These are phyloP conservation scores for Gremmenia infestans DNA, from an alignment of 2,329 filamentous ascomycete genomes.

Conservation along the genomic window DNA sequence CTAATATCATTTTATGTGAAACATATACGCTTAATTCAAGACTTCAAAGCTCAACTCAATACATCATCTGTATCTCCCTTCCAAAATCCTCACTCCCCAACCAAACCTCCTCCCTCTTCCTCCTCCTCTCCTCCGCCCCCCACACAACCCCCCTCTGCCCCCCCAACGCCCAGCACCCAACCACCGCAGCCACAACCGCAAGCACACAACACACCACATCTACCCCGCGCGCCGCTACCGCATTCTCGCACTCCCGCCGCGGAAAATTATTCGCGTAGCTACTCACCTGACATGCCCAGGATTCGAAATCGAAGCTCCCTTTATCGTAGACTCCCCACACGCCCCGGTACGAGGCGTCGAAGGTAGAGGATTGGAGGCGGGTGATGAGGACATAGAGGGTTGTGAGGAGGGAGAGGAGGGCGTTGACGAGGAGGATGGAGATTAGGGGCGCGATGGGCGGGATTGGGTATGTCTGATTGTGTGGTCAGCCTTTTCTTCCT, in stretches of 20 bases:
- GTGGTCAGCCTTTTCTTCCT: background rate
- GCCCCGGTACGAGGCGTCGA: background rate
- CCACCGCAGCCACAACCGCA: background rate
- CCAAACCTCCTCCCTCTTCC: background rate
- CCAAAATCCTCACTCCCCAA: background rate
- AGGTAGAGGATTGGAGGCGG: background rate
- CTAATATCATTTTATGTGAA: too few relatives aligned
- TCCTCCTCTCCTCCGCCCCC: background rate
- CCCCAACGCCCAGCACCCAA: background rate
- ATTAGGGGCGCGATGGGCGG: background rate
- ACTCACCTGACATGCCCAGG: background rate
- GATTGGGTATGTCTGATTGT: background rate
- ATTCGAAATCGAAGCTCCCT: constrained; percentile 1
- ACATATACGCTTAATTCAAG: too few relatives aligned
- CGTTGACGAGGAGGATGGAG: background rate
- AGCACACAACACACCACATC: background rate
- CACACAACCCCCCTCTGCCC: background rate
- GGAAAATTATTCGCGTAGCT: background rate
- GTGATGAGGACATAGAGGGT: background rate
- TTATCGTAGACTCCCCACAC: background rate
- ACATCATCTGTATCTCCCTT: background rate
- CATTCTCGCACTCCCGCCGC: background rate
- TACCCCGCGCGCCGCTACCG: background rate
- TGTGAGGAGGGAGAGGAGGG: background rate
- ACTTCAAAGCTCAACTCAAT: background rate